These are phyloP conservation scores for Blakeslea trispora DNA, from an alignment of 371 early-diverging fungal species.

Conservation along the genomic window DNA sequence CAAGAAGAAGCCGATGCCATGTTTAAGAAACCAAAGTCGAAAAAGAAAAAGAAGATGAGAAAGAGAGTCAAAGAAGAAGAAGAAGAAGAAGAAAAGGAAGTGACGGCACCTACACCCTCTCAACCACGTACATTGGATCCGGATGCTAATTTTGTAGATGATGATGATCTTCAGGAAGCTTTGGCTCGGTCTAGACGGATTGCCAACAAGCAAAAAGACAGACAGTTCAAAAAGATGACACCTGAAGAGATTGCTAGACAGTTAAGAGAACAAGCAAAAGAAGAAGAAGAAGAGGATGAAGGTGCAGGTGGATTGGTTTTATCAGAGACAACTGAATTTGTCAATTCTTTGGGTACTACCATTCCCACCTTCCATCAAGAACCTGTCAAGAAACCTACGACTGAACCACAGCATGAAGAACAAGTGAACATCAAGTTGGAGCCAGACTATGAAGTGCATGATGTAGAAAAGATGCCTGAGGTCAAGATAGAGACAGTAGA, in stretches of 20 bases:
- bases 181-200: slow-evolving; percentile 74
- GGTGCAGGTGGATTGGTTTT: slow-evolving; percentile 53
- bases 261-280: slow-evolving; percentile 27
- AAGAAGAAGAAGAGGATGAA: slow-evolving; percentile 33
- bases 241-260: slow-evolving; percentile 62
- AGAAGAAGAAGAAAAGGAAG: slow-evolving; percentile 38
- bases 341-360: slow-evolving; percentile 54
- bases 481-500: slow-evolving; percentile 6
- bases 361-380: slow-evolving; percentile 46
- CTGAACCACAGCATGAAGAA: slow-evolving; percentile 10
- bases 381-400: too few species aligned
- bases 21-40: slow-evolving; percentile 80
- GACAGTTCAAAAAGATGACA: slow-evolving; percentile 47
- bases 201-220: slow-evolving; percentile 57
- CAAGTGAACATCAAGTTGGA: slow-evolving; percentile 8
- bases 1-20: slow-evolving; percentile 77
- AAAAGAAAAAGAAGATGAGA: slow-evolving; percentile 58
- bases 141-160: slow-evolving; percentile 86
- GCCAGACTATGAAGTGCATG: slow-evolving; percentile 10
- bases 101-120: slow-evolving; percentile 25
- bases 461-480: slow-evolving; percentile 12
- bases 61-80: slow-evolving; percentile 45
- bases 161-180: slow-evolving; percentile 89
- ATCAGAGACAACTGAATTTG: slow-evolving; percentile 73
- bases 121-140: slow-evolving; percentile 19